Conservation (phyloP, 1,139 yeast species). For the Nadsonia commutata region DNA sequence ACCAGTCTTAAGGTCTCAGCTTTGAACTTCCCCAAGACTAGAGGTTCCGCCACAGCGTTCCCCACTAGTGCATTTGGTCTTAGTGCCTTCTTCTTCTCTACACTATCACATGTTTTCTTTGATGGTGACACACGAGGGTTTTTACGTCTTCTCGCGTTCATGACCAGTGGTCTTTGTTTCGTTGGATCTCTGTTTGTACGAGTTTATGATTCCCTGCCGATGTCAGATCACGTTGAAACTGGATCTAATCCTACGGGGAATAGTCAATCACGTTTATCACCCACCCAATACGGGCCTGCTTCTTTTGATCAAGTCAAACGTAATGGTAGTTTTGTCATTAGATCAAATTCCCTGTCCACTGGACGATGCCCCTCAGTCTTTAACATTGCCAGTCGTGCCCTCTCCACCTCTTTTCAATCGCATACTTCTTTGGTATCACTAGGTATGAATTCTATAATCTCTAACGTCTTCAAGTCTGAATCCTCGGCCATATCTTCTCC, state of each 20-base stretch:
- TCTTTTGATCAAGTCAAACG: neutral
- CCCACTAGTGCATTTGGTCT: slow-evolving; percentile 26
- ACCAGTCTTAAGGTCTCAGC: slow-evolving; percentile 30
- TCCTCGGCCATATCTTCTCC: no score
- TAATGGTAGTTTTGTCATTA: neutral
- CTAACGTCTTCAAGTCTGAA: neutral
- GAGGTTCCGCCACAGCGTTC: slow-evolving; percentile 24
- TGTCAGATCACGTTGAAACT: slow-evolving; percentile 2
- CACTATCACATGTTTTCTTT: slow-evolving; percentile 12
- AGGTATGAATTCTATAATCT: neutral
- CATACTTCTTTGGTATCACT: neutral
- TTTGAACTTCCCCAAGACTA: slow-evolving; percentile 19
- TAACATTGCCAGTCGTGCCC: neutral
- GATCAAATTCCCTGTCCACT: neutral
- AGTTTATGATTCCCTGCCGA: slow-evolving; percentile 9
- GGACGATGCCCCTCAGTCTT: neutral
- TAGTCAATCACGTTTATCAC: neutral
- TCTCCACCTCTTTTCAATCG: neutral
- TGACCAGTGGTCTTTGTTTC: slow-evolving; percentile 17
- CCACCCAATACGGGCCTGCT: neutral
- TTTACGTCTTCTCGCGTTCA: slow-evolving; percentile 16
- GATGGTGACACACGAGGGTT: slow-evolving; percentile 20
- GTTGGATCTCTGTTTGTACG: slow-evolving; percentile 17
- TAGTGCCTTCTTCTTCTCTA: slow-evolving; percentile 22
- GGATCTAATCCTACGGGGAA: neutral